These are phyloP conservation scores for Teratosphaeria epicoccoides DNA, from an alignment of 2,329 filamentous ascomycete species.

Conservation along the genomic window DNA sequence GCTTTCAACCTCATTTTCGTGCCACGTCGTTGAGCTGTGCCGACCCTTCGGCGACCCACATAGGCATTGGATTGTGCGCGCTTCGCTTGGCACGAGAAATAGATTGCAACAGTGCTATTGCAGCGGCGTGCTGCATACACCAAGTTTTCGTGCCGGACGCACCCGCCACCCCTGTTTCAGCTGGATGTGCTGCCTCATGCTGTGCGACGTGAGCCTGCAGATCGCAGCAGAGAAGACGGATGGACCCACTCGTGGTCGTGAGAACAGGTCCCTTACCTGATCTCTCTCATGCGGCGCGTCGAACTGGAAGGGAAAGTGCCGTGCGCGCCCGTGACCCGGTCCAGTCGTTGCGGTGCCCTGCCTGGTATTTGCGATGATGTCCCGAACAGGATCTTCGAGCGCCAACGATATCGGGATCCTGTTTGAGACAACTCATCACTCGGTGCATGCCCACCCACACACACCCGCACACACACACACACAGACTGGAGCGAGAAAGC, in stretches of 20 bases:
- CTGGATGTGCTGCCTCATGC: slow-evolving; percentile 6
- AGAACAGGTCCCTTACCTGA: slow-evolving; percentile 6
- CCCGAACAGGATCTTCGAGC: no score
- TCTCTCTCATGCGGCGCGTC: background rate
- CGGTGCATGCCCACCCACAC: background rate
- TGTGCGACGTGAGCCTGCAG: slow-evolving; percentile 12
- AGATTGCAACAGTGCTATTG: background rate
- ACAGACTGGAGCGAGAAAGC: background rate
- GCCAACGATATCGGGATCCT: background rate
- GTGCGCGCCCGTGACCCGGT: background rate
- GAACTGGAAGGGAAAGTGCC: background rate
- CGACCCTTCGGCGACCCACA: background rate
- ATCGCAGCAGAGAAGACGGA: background rate
- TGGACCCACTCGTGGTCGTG: background rate
- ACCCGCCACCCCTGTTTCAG: slow-evolving; percentile 9
- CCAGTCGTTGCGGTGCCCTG: background rate
- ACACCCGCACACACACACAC: background rate
- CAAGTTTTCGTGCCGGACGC: background rate
- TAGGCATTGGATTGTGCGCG: background rate
- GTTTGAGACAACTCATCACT: slow-evolving; percentile 4
- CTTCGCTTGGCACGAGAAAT: background rate
- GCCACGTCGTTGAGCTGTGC: slow-evolving; percentile 3
- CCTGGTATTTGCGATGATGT: no score
- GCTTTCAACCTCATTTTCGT: slow-evolving; percentile 2
- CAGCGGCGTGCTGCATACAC: background rate